phyloP scores from a whole-genome alignment of 495 filamentous ascomycete species.

The Penicillium flavigenum region DNA sequence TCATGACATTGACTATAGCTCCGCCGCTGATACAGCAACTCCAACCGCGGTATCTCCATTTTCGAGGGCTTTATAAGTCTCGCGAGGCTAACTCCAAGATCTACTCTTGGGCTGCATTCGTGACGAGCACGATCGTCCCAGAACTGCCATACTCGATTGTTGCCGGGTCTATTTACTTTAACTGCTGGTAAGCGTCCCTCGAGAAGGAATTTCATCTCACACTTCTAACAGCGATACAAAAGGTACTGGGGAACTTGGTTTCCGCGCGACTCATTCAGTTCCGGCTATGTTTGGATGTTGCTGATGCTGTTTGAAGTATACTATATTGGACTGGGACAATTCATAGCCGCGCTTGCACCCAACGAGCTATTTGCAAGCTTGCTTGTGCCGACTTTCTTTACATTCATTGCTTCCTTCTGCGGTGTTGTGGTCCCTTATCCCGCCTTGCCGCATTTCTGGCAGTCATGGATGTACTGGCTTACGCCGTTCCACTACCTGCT shows the following conservation, averaged over 20 bases:
- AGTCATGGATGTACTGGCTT: conserved; percentile 68
- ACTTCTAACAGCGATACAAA: neutral
- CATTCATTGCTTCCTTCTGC: conserved; percentile 62
- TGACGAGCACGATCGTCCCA: conserved; percentile 47
- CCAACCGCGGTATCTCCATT: conserved; percentile 49
- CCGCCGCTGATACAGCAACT: conserved; percentile 62
- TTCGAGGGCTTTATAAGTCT: conserved; percentile 46
- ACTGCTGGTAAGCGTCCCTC: conserved; percentile 52
- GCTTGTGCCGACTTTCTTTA: conserved; percentile 64
- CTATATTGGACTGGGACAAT: conserved; percentile 72
- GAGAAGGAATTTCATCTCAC: neutral
- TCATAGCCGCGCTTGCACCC: conserved; percentile 70
- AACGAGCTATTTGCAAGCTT: conserved; percentile 71
- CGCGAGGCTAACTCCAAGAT: conserved; percentile 53
- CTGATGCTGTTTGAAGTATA: conserved; percentile 70
- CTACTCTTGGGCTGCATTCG: conserved; percentile 54
- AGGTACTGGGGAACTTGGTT: conserved; percentile 56
- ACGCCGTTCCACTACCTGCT: conserved; percentile 65
- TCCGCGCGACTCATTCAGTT: conserved; percentile 51
- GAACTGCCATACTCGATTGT: conserved; percentile 54
- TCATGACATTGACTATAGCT: conserved; percentile 67
- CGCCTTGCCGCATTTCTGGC: conserved; percentile 59
- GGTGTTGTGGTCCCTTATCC: conserved; percentile 60
- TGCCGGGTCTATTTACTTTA: conserved; percentile 53
- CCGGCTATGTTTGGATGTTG: conserved; percentile 57